Evolutionary conservation across 768 basidiomycete species (phyloP), one percentile per base, ranked within the genome.

Genomic region (Phylloporus arenicola): DNA sequence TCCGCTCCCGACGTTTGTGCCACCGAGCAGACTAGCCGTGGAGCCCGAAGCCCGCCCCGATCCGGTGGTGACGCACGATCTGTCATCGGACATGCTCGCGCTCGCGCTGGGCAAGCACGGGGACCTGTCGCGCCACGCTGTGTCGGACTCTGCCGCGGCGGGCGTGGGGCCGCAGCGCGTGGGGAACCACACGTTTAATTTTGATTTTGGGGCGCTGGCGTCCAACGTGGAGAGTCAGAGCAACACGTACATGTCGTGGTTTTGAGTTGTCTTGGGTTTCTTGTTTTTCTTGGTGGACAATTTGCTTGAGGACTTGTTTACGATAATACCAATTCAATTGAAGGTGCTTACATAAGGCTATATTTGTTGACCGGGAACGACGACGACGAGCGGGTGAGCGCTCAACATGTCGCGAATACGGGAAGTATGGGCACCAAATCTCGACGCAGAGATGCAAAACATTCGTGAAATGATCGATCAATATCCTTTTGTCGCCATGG

Each of bases 401-500:
- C 49, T 27, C 19, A 41, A 48, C 47, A 87, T 88, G 85, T 78
- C 84, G 56, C 83, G 84, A 69, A 94, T 94, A 81, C 81, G 85
- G 60, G 92, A 99, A 62, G 95, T 99, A 61, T 99, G 95, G 94
- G 81, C 82, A 2, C 85, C 83, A 33, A 96, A 94, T 70, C 83
- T 99, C 55, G 93, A 97, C 55, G 73, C 77, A 34, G 96, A 98
- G 74, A 93, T 99, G 83, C 82, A 81, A 11, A 83, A 81, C 58
- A 85, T 98, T 48, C 82, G 96, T 46, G 82, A 86, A 43, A 72
- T 88, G 52, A 88, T 98, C 57, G 95, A 96, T 61, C 76, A 79
- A 57, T 96, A 92, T 72, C 88, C 94, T 10, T 96, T 85, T 71
- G 82, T 99, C 64, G 91, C 94, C 60, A 94, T 99, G 92, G 94